Base-by-base conservation (phyloP, 768 basidiomycete species). In the Hydnum rufescens region DNA sequence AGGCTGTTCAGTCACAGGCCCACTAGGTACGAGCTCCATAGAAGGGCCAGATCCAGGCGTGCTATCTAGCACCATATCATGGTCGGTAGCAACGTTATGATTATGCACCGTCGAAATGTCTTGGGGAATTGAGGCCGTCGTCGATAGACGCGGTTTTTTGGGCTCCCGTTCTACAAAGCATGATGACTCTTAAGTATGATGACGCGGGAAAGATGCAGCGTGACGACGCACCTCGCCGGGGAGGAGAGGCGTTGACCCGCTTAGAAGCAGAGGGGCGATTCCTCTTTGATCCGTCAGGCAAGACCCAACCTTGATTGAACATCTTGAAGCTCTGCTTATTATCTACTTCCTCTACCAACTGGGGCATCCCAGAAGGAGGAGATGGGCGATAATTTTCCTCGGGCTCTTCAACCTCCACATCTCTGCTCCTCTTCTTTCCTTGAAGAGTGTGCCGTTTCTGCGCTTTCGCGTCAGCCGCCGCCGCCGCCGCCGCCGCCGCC, bases 231-330 rank as follows among this genome's bases (percentile, higher is more conserved):
- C n/a, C n/a, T n/a, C n/a, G n/a, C n/a, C n/a, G n/a, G 44, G 44
- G 13, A 26, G 8, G 6, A 6, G 6, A 16, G 44, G 49, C 23
- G 32, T 31, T 13, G 31, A 8, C 8, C 26, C 49, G 8, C 8
- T 13, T 16, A 8, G 49, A 26, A 16, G 49, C 49, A 32, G 26
- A 13, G 28, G 6, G 13, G 6, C 49, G 8, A 16, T 32, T 32
- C 16, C 88, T 72, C 57, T 76, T 74, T 50, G 77, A 74, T 31
- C 81, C 83, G 2, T 76, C 69, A 23, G 86, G 83, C 13, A 92
- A 65, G 4, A 93, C 85, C 88, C 87, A 92, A 0, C 89, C 89
- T 23, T 71, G 69, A 54, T 95, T 80, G 66, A 93, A 93, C 66
- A 80, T 65, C 60, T 70, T 74, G 69, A 93, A 95, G 19, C 79